Evolutionary conservation across 805 yeast species (phyloP).

Genomic region (Nakazawaea sp.): DNA sequence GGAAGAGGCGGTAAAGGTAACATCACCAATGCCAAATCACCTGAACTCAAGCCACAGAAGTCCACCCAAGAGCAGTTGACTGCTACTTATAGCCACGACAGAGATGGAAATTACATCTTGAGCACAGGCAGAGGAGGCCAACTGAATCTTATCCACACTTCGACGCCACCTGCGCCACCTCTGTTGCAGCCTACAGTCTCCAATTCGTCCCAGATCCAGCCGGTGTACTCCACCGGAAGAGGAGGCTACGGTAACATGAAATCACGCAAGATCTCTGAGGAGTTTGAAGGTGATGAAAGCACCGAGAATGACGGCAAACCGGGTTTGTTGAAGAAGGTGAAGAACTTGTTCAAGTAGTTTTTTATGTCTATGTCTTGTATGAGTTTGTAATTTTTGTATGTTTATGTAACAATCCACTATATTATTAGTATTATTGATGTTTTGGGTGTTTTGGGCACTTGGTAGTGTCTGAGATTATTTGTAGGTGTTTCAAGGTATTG

Average conservation of each 20-base stretch:
- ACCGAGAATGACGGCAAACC: slow-evolving; percentile 28
- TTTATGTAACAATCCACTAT: too few species aligned
- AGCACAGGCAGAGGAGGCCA: slow-evolving; percentile 58
- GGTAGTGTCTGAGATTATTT: too few species aligned
- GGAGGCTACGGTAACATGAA: slow-evolving; percentile 54
- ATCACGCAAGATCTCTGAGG: slow-evolving; percentile 31
- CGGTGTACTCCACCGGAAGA: slow-evolving; percentile 44
- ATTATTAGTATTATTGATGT: too few species aligned
- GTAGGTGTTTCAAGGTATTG: too few species aligned
- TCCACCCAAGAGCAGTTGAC: slow-evolving; percentile 13
- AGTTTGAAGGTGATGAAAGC: slow-evolving; percentile 27
- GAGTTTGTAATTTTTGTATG: too few species aligned
- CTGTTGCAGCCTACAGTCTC: slow-evolving; percentile 30
- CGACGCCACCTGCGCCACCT: slow-evolving; percentile 36
- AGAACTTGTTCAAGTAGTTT: slow-evolving; percentile 7
- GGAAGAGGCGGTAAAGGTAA: slow-evolving; percentile 32
- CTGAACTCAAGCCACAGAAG: slow-evolving; percentile 11
- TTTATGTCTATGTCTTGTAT: neutral
- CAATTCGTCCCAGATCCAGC: slow-evolving; percentile 30
- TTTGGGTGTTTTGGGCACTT: too few species aligned
- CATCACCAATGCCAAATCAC: slow-evolving; percentile 15
- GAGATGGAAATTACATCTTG: slow-evolving; percentile 27
- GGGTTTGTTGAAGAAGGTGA: slow-evolving; percentile 6
- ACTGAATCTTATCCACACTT: slow-evolving; percentile 38
- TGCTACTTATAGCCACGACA: slow-evolving; percentile 21